These are phyloP conservation scores for Periconia digitata DNA, from an alignment of 2,329 filamentous ascomycete species.

Conservation along the genomic window DNA sequence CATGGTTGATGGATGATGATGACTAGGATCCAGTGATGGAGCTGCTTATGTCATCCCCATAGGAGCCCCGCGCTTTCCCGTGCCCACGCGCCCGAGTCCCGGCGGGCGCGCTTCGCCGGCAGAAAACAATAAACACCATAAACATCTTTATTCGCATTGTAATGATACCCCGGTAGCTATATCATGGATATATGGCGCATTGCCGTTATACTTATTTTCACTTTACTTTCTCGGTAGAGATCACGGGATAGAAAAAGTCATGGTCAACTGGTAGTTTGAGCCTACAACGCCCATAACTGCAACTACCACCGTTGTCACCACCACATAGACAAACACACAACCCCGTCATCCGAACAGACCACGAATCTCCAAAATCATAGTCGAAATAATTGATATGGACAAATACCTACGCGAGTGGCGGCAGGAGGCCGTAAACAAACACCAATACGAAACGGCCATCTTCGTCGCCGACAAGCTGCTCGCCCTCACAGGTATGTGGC, in stretches of 20 bases:
- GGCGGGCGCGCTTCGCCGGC: slow-evolving; percentile 12
- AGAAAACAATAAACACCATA: slow-evolving; percentile 4
- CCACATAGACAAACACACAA: too few relatives aligned
- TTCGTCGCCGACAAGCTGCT: slow-evolving; percentile 97
- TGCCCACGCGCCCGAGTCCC: slow-evolving; percentile 22
- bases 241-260: too few relatives aligned
- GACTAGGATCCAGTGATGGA: neutral
- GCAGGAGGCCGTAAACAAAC: slow-evolving; percentile 91
- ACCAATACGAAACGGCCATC: slow-evolving; percentile 94
- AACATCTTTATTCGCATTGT: neutral
- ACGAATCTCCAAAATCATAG: too few relatives aligned
- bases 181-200: too few relatives aligned
- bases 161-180: too few relatives aligned
- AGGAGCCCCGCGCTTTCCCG: slow-evolving; percentile 21
- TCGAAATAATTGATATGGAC: slow-evolving; percentile 86
- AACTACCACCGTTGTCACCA: too few relatives aligned
- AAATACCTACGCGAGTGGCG: slow-evolving; percentile 91
- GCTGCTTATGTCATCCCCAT: too few relatives aligned
- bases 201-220: too few relatives aligned
- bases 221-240: too few relatives aligned
- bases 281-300: too few relatives aligned
- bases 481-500: slow-evolving; percentile 79
- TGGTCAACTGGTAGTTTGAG: too few relatives aligned
- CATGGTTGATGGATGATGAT: neutral
- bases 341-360: too few relatives aligned